phyloP scores from a whole-genome alignment of 148 eudicot species.

The Chenopodium album region DNA sequence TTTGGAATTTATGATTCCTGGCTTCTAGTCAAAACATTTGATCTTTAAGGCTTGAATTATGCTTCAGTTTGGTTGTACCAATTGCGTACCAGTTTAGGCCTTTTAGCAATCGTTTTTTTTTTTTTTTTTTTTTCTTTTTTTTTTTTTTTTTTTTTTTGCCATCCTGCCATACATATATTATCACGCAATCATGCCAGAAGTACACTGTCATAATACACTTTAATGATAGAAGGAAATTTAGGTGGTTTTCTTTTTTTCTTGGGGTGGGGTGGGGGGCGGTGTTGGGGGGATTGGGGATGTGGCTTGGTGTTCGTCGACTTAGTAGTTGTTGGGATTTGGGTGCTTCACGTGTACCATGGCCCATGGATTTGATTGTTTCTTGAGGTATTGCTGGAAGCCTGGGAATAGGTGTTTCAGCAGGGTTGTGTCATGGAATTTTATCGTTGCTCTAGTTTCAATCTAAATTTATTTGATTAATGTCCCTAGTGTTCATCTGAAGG shows the following conservation, averaged over 20 bases:
- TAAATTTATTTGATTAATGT: no score
- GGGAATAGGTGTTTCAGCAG: neutral
- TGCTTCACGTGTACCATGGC: neutral
- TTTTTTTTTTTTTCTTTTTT: no score
- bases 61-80: neutral
- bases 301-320: neutral
- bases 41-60: neutral
- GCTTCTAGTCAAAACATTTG: neutral
- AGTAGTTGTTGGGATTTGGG: neutral
- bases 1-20: neutral
- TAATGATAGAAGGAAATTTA: neutral
- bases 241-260: neutral
- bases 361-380: neutral
- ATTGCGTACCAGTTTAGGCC: neutral
- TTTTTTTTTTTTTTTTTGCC: no score
- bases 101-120: neutral
- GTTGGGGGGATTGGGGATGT: neutral
- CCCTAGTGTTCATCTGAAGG: neutral
- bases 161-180: neutral
- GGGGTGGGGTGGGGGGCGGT: neutral
- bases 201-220: neutral
- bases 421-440: neutral
- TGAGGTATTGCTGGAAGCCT: neutral
- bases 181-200: neutral
- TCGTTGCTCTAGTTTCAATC: neutral